Conservation (phyloP, 345 rosid genomes). For the Triadica sebifera region DNA sequence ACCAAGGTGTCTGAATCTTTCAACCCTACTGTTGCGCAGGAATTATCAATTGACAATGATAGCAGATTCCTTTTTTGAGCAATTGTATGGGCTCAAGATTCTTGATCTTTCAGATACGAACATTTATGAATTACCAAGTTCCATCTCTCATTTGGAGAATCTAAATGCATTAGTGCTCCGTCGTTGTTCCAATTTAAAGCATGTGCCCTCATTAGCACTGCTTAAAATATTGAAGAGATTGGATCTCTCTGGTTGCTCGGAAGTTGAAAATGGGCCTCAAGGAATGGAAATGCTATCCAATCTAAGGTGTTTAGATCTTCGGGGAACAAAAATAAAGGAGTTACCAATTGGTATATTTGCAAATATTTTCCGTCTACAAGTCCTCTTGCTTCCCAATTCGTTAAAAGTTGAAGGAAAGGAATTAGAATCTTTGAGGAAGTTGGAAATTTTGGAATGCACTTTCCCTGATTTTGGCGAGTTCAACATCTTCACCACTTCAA, state of each 20-base stretch:
- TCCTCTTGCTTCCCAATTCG: background rate
- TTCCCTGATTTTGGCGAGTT: background rate
- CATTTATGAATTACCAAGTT: constrained; percentile 8
- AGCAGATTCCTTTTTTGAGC: background rate
- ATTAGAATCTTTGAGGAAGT: constrained; percentile 5
- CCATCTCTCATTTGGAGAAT: constrained; percentile 15
- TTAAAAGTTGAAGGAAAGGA: constrained; percentile 12
- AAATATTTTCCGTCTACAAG: constrained; percentile 9
- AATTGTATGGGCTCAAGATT: background rate
- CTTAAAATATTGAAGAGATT: constrained; percentile 9
- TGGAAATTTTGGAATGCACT: background rate
- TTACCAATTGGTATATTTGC: constrained; percentile 10
- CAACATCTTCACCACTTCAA: background rate
- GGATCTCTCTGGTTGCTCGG: background rate
- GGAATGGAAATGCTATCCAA: constrained; percentile 23
- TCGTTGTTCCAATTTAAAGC: background rate
- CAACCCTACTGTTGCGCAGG: background rate
- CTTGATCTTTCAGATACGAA: background rate
- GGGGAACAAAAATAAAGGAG: too few relatives aligned
- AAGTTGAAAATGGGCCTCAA: constrained; percentile 13
- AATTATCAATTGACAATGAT: background rate
- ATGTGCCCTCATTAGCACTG: too few relatives aligned
- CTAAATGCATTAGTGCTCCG: constrained; percentile 19
- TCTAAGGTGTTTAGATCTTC: constrained; percentile 18
- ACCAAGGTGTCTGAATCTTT: constrained; percentile 13